A percentile compares a stretch with the other conserved stretches of the same genome.
phyloP scores from a whole-genome alignment of 257 asterid species.

The Scutellaria baicalensis region DNA sequence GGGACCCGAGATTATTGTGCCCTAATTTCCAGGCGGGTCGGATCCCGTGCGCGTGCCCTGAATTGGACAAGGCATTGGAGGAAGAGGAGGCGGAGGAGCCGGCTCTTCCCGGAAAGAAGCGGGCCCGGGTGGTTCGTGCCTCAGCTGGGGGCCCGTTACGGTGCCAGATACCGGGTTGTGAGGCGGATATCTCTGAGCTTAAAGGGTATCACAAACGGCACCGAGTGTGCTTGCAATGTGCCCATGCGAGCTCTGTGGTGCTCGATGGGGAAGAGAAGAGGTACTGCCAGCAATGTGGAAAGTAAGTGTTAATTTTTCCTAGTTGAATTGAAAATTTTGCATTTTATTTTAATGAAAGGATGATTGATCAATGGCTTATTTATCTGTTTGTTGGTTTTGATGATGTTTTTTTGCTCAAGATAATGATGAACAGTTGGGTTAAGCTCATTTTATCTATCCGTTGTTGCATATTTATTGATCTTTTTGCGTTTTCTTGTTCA shows the following conservation, averaged over 20 bases:
- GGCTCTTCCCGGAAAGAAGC: conserved; percentile 56
- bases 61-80: conserved; percentile 55
- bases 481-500: not conserved
- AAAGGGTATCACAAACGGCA: conserved; percentile 95
- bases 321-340: not conserved
- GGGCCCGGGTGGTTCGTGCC: conserved; percentile 45
- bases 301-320: conserved; percentile 22
- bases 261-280: conserved; percentile 84
- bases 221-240: conserved; percentile 78
- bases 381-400: not conserved
- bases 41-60: conserved; percentile 96
- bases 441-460: not conserved
- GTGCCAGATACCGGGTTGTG: conserved; percentile 90
- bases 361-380: conserved; percentile 18
- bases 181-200: conserved; percentile 79
- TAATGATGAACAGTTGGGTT: not conserved
- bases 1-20: conserved; percentile 84
- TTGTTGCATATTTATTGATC: not conserved
- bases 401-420: not conserved
- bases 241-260: conserved; percentile 56
- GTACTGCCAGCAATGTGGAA: conserved; percentile 84
- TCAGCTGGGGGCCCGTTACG: conserved; percentile 29
- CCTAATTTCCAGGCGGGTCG: conserved; percentile 77
- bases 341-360: conserved; percentile 2
- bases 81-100: conserved; percentile 29